Conservation (phyloP, 106 monocot genomes). For the Allium fistulosum region DNA sequence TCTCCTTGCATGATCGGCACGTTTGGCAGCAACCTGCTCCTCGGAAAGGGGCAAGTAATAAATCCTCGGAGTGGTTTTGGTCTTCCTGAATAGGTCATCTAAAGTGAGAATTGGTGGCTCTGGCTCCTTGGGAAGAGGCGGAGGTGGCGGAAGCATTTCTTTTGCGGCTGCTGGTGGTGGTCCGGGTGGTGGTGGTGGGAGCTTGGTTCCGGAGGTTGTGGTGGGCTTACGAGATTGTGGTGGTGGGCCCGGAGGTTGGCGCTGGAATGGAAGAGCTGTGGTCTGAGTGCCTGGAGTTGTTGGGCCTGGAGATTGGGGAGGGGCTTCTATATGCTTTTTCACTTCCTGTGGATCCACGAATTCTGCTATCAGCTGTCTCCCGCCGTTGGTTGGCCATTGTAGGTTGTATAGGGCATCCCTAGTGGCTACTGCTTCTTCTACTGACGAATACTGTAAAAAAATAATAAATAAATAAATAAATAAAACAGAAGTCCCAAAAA, state of each 20-base stretch:
- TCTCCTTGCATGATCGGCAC: constrained; percentile 14
- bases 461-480: neutral
- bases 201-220: neutral
- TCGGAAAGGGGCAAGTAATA: constrained; percentile 24
- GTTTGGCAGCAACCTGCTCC: constrained; percentile 17
- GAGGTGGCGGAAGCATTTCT: constrained; percentile 12
- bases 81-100: constrained; percentile 31
- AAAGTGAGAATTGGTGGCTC: constrained; percentile 23
- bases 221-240: neutral
- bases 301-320: constrained; percentile 27
- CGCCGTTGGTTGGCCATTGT: constrained; percentile 27
- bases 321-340: constrained; percentile 24
- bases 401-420: constrained; percentile 19
- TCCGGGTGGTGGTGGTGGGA: constrained; percentile 5
- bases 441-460: constrained; percentile 20
- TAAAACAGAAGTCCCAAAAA: no score
- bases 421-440: constrained; percentile 18
- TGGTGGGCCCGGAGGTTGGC: constrained; percentile 2
- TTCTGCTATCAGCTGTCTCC: constrained; percentile 27
- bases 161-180: constrained; percentile 6
- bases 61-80: constrained; percentile 21
- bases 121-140: constrained; percentile 11
- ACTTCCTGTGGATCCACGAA: constrained; percentile 55
- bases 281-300: constrained; percentile 33
- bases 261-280: constrained; percentile 1